These are phyloP conservation scores for Shiraia bambusicola DNA, from an alignment of 2,329 filamentous ascomycete species.

Conservation along the genomic window DNA sequence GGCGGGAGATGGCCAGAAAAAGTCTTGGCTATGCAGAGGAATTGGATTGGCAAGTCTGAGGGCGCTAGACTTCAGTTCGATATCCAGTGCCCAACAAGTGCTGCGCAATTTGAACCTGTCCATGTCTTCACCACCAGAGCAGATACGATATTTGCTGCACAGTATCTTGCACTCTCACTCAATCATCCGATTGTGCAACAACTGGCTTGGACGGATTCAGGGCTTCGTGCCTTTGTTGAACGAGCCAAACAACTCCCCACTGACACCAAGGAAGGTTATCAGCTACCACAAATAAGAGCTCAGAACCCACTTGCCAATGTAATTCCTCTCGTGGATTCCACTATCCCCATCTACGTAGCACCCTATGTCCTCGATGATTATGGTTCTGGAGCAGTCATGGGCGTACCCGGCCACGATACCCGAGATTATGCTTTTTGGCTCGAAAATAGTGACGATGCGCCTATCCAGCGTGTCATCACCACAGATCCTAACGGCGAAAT, in stretches of 20 bases:
- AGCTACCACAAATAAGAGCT: slow-evolving; percentile 52
- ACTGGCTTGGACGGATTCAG: slow-evolving; percentile 60
- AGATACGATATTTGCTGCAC: slow-evolving; percentile 83
- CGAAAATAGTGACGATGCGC: slow-evolving; percentile 62
- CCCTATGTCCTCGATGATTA: slow-evolving; percentile 85
- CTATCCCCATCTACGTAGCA: slow-evolving; percentile 76
- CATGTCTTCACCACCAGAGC: slow-evolving; percentile 82
- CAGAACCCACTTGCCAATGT: slow-evolving; percentile 53
- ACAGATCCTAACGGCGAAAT: slow-evolving; percentile 5
- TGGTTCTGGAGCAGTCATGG: slow-evolving; percentile 87
- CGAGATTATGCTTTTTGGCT: slow-evolving; percentile 81
- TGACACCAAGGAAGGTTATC: slow-evolving; percentile 65
- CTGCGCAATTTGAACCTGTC: slow-evolving; percentile 52
- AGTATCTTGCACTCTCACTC: slow-evolving; percentile 78
- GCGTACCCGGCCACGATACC: slow-evolving; percentile 80
- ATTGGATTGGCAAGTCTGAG: slow-evolving; percentile 81
- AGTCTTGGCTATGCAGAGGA: slow-evolving; percentile 78
- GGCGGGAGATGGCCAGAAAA: slow-evolving; percentile 76
- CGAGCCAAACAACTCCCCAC: slow-evolving; percentile 54
- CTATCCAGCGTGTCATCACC: slow-evolving; percentile 60
- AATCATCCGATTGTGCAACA: slow-evolving; percentile 68
- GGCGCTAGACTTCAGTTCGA: slow-evolving; percentile 74
- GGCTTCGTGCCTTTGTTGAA: slow-evolving; percentile 69
- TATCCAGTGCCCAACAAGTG: slow-evolving; percentile 48
- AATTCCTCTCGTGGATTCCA: slow-evolving; percentile 50